phyloP scores from a whole-genome alignment of 768 basidiomycete genomes.

The Psilocybe sp. region DNA sequence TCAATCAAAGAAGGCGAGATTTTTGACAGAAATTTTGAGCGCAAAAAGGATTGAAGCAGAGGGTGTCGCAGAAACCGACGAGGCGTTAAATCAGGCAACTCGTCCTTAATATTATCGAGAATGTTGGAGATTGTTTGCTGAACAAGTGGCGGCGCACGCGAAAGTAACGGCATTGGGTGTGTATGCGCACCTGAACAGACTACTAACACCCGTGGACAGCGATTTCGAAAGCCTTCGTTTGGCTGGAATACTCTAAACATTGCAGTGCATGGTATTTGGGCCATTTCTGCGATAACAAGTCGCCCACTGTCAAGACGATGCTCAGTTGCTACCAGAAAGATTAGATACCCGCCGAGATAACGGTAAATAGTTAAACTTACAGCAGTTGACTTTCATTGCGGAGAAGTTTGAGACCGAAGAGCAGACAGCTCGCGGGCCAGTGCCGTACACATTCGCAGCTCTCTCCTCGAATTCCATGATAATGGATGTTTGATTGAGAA shows the following conservation, averaged over 20 bases:
- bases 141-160: conserved; percentile 15
- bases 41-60: neutral
- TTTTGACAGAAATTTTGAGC: neutral
- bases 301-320: neutral
- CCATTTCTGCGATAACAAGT: neutral
- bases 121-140: neutral
- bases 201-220: conserved; percentile 13
- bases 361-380: neutral
- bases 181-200: conserved; percentile 12
- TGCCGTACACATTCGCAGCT: neutral
- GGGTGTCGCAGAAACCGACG: conserved; percentile 9
- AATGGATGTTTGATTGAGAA: neutral
- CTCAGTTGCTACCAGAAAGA: neutral
- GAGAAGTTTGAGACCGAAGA: neutral
- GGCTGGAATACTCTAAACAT: conserved; percentile 7
- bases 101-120: neutral
- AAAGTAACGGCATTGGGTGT: conserved; percentile 19
- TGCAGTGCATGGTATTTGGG: neutral
- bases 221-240: neutral
- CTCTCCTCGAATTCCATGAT: conserved; percentile 1
- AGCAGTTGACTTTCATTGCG: neutral
- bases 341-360: too few relatives aligned
- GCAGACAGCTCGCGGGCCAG: neutral
- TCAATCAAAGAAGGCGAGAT: conserved; percentile 1
- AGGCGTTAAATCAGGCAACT: conserved; percentile 11